Conservation (phyloP, 371 early-diverging fungal genomes). For the Polyrhizophydium stewartii region DNA sequence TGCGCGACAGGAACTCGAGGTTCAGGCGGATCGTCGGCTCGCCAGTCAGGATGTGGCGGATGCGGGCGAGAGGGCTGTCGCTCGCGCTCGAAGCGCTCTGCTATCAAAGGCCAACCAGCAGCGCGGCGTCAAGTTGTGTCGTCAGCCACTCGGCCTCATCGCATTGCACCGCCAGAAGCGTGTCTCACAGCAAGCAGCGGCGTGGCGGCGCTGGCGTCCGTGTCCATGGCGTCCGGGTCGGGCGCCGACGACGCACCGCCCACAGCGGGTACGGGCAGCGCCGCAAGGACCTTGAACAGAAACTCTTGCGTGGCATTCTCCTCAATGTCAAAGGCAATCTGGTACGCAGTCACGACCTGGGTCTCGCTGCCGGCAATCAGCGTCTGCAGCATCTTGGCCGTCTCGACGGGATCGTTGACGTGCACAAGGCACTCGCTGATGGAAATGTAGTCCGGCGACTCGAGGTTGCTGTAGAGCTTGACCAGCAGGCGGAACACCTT, state of each 20-base stretch:
- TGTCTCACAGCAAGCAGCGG: conserved; percentile 11
- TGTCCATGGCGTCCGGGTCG: conserved; percentile 45
- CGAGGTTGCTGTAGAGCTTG: conserved; percentile 68
- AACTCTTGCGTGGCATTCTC: conserved; percentile 94
- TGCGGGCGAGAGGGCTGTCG: conserved; percentile 38
- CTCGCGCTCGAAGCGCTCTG: too few relatives aligned
- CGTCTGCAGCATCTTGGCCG: conserved; percentile 67
- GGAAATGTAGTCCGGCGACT: conserved; percentile 84
- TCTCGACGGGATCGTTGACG: conserved; percentile 69
- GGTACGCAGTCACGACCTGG: conserved; percentile 80
- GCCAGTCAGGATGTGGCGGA: conserved; percentile 80
- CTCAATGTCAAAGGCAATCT: conserved; percentile 95
- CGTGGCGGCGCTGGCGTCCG: conserved; percentile 39
- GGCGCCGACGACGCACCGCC: conserved; percentile 13
- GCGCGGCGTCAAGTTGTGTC: too few relatives aligned
- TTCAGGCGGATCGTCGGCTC: conserved; percentile 82
- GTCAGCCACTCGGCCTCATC: neutral
- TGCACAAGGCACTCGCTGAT: conserved; percentile 89
- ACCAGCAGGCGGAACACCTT: conserved; percentile 78
- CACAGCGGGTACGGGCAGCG: conserved; percentile 43
- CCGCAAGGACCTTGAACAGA: conserved; percentile 63
- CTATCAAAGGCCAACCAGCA: too few relatives aligned
- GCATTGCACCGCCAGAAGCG: too few relatives aligned
- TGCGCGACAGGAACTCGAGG: conserved; percentile 89
- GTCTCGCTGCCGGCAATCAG: conserved; percentile 39